These are phyloP conservation scores for Paraglomus occultum DNA, from an alignment of 192 early-diverging fungal species.

Conservation along the genomic window DNA sequence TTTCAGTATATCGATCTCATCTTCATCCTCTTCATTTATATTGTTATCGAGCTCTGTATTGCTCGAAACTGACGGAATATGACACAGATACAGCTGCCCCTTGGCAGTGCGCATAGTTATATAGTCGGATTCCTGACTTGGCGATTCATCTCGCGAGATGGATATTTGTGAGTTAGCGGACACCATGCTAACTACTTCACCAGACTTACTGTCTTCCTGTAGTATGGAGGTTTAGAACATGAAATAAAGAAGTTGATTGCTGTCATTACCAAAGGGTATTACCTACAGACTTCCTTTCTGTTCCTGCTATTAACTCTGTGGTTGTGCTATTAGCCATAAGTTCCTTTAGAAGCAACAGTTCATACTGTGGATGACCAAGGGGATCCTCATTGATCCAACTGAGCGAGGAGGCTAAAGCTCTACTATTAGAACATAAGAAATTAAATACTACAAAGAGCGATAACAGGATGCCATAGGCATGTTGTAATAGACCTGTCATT, in stretches of 20 bases:
- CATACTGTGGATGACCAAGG: slow-evolving; percentile 48
- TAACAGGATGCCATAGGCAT: no score
- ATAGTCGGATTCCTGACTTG: slow-evolving; percentile 17
- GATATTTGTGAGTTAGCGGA: not conserved
- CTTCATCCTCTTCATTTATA: slow-evolving; percentile 35
- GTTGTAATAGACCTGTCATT: no score
- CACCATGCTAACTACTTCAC: not conserved
- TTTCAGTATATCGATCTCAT: slow-evolving; percentile 38
- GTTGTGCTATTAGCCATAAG: slow-evolving; percentile 26
- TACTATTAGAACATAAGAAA: no score
- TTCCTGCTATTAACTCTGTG: slow-evolving; percentile 8
- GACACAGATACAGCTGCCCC: slow-evolving; percentile 52
- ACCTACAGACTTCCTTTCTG: not conserved
- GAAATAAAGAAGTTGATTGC: no score
- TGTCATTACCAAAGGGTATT: no score
- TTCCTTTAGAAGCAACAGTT: slow-evolving; percentile 36
- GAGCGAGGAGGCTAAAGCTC: slow-evolving; percentile 14
- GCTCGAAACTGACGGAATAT: slow-evolving; percentile 47
- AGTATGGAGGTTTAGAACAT: no score
- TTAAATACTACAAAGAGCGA: no score
- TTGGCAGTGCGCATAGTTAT: slow-evolving; percentile 42
- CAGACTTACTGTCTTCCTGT: no score
- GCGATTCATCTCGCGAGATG: not conserved
- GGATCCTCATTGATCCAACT: slow-evolving; percentile 47
- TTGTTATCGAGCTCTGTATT: slow-evolving; percentile 23